Evolutionary conservation across 192 early-diverging fungal genomes (phyloP), one percentile per base, ranked within the genome.

Genomic region (Lobosporangium transversale): DNA sequence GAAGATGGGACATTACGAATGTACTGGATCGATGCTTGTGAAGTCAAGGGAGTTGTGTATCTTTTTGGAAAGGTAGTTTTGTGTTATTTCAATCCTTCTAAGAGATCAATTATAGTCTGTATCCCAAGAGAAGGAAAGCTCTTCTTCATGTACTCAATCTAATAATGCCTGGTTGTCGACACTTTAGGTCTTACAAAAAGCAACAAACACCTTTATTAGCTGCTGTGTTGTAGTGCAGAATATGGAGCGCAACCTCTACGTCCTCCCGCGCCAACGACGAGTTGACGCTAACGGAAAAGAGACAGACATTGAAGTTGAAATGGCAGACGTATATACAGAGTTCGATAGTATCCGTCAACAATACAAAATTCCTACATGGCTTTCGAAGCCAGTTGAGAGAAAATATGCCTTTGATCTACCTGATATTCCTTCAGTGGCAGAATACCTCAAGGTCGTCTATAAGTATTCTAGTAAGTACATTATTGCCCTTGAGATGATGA

Each of bases 1-100:
- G 59, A 69, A 20, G 87, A 91, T 53, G 89, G 89, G 15, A 79
- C 79, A 8, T 42, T 97, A 48, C 73, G 74, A 37, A 81, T 96
- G 75, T 99, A 87, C 81, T 99, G 96, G 96, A 82, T 96, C 49
- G 98, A 99, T 74, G 95, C 94, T 17, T 86, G 86, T 50, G 95
- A 99, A 67, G 86, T 86, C 51, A 80, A 87, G 56, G 96, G 95
- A 0, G 62, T 78, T 17, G 84, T 99, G 0, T 98, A 97, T 58
- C 51, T 99, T 0, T 93, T 98, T 85, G 98, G 95, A 61, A 99
- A 98, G 82, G 90, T 93, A 66, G 1, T 18, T 21, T 48, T 11
- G 62, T 0, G 18, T 42, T 2, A 1, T 21, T 1, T 18, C 23
- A 6, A 21, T n/a, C n/a, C n/a, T n/a, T n/a, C n/a, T n/a, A n/a